Evolutionary conservation across 352 stramenopile species (phyloP).

Genomic region (Phytophthora foliorum): DNA sequence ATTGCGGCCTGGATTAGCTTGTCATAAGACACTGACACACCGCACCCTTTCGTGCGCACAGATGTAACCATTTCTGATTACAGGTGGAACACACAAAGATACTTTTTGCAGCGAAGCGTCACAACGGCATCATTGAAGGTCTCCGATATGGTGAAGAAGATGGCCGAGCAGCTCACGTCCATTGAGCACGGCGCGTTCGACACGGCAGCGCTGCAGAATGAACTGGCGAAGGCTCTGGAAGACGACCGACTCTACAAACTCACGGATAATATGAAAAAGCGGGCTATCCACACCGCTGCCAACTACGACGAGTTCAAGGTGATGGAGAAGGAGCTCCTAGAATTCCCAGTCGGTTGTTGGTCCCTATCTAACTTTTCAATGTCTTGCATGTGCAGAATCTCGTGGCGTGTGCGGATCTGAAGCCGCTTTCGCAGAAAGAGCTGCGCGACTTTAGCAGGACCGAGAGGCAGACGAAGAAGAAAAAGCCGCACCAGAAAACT

Average conservation of each 20-base stretch:
- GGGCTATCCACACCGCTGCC: slow-evolving; percentile 83
- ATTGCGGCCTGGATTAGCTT: slow-evolving; percentile 24
- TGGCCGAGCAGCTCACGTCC: slow-evolving; percentile 57
- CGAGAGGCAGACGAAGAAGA: slow-evolving; percentile 59
- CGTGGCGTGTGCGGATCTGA: slow-evolving; percentile 86
- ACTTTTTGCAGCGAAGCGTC: slow-evolving; percentile 30
- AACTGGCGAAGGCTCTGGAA: slow-evolving; percentile 77
- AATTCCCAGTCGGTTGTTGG: too few relatives aligned
- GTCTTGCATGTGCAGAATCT: slow-evolving; percentile 61
- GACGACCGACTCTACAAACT: slow-evolving; percentile 87
- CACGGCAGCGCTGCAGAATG: slow-evolving; percentile 75
- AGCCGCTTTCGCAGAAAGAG: slow-evolving; percentile 82
- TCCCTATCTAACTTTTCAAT: neutral
- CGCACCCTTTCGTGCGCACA: slow-evolving; percentile 28
- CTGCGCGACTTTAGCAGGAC: slow-evolving; percentile 63
- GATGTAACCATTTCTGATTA: slow-evolving; percentile 34
- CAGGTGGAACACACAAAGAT: slow-evolving; percentile 35
- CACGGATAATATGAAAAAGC: slow-evolving; percentile 91
- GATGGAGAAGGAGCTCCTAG: neutral
- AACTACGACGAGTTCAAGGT: slow-evolving; percentile 92
- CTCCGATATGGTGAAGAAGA: slow-evolving; percentile 40
- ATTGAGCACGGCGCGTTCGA: slow-evolving; percentile 85
- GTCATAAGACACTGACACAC: slow-evolving; percentile 34
- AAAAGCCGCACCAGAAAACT: slow-evolving; percentile 35
- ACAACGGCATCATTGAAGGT: neutral